These are phyloP conservation scores for Garcia nutans DNA, from an alignment of 345 rosid species.

Conservation along the genomic window DNA sequence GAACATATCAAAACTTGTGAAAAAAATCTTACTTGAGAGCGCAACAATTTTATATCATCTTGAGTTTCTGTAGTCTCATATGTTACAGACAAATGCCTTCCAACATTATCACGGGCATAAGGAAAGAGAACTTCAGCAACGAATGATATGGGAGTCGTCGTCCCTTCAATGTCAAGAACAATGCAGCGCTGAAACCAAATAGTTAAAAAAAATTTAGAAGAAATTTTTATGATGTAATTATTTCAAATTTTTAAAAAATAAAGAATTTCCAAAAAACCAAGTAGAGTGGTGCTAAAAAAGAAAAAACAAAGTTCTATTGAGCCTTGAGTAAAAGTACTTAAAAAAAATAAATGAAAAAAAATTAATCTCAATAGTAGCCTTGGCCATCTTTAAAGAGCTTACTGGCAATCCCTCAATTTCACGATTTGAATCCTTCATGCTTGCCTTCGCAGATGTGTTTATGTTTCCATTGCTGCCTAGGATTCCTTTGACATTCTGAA, in stretches of 20 bases:
- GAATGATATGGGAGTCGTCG: slow-evolving; percentile 92
- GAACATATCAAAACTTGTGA: background rate
- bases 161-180: slow-evolving; percentile 97
- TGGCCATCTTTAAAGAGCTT: slow-evolving; percentile 20
- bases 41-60: slow-evolving; percentile 69
- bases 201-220: slow-evolving; percentile 16
- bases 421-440: slow-evolving; percentile 42
- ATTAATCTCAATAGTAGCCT: background rate
- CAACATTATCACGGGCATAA: slow-evolving; percentile 83
- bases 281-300: background rate
- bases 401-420: slow-evolving; percentile 46
- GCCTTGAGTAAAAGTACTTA: background rate
- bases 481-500: slow-evolving; percentile 42
- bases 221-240: background rate
- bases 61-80: slow-evolving; percentile 75
- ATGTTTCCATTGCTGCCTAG: slow-evolving; percentile 24
- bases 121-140: slow-evolving; percentile 92
- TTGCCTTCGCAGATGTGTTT: slow-evolving; percentile 41
- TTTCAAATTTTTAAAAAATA: background rate
- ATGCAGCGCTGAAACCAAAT: slow-evolving; percentile 63
- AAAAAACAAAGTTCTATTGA: background rate
- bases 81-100: slow-evolving; percentile 68
- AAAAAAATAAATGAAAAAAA: slow-evolving; percentile 10
- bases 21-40: slow-evolving; percentile 59
- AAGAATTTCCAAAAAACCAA: background rate